phyloP scores from a whole-genome alignment of 306 rosid species.

The Pyrus pyrifolia region DNA sequence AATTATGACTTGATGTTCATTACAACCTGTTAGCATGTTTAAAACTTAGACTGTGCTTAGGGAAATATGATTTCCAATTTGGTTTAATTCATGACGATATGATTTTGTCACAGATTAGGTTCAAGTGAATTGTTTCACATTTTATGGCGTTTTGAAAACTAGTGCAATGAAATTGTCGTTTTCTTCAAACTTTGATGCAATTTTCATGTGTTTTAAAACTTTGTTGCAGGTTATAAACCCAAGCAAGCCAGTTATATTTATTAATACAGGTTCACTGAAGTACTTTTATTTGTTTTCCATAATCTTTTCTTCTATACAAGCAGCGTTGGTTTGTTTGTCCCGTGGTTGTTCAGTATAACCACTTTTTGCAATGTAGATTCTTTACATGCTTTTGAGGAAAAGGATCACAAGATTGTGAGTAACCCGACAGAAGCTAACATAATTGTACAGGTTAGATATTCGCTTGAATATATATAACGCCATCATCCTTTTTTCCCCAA shows the following conservation, averaged over 20 bases:
- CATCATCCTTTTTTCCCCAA: not conserved
- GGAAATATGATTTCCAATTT: not conserved
- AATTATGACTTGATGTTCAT: not conserved
- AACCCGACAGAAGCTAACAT: conserved; percentile 84
- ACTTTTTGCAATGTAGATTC: conserved; percentile 36
- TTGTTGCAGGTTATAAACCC: conserved; percentile 72
- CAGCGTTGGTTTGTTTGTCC: not conserved
- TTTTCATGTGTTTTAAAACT: not conserved
- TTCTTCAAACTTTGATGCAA: not conserved
- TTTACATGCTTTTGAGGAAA: conserved; percentile 76
- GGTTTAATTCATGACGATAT: not conserved
- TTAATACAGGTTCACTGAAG: conserved; percentile 62
- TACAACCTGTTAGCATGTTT: not conserved
- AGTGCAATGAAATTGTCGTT: not conserved
- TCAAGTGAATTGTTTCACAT: not conserved
- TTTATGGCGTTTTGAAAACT: not conserved
- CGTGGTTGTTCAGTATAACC: conserved; percentile 6
- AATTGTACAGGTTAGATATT: conserved; percentile 53
- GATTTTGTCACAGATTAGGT: not conserved
- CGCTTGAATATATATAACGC: not conserved
- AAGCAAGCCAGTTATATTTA: conserved; percentile 71
- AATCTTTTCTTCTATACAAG: not conserved
- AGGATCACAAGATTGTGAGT: conserved; percentile 57
- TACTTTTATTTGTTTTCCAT: conserved; percentile 8
- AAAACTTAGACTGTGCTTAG: not conserved